Evolutionary conservation across 1,139 yeast species (phyloP).

Genomic region (Geotrichum candidum): DNA sequence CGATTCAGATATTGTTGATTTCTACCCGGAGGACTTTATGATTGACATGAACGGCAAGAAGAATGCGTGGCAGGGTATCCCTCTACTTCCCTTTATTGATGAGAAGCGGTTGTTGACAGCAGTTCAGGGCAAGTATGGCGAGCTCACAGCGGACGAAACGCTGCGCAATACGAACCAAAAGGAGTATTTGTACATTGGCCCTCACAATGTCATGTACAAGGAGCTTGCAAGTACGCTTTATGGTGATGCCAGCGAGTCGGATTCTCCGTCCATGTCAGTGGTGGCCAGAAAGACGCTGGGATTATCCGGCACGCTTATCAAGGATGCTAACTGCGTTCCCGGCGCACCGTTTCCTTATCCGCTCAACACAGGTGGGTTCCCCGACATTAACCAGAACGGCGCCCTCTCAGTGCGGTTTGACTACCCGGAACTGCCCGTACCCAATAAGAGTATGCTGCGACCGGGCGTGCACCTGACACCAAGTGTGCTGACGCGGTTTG

Average conservation of each 20-base stretch:
- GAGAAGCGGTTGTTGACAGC: slow-evolving; percentile 63
- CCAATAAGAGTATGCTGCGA: slow-evolving; percentile 69
- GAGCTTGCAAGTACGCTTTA: slow-evolving; percentile 25
- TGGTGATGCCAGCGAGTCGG: slow-evolving; percentile 31
- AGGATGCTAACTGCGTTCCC: slow-evolving; percentile 43
- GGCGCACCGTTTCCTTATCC: slow-evolving; percentile 54
- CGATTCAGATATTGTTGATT: slow-evolving; percentile 80
- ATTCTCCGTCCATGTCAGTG: slow-evolving; percentile 39
- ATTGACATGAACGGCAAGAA: slow-evolving; percentile 95
- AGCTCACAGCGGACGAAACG: slow-evolving; percentile 61
- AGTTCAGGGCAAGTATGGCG: slow-evolving; percentile 59
- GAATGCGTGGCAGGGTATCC: slow-evolving; percentile 94
- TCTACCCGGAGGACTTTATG: slow-evolving; percentile 82
- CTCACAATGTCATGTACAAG: slow-evolving; percentile 25
- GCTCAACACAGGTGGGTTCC: slow-evolving; percentile 47
- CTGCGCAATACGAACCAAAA: slow-evolving; percentile 48
- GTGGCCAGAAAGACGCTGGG: slow-evolving; percentile 43
- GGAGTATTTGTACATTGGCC: slow-evolving; percentile 34
- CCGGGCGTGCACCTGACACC: slow-evolving; percentile 68
- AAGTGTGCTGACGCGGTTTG: slow-evolving; percentile 46
- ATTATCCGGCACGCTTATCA: slow-evolving; percentile 58
- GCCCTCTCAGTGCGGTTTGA: slow-evolving; percentile 54
- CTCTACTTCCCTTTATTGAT: slow-evolving; percentile 84
- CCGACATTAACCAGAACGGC: slow-evolving; percentile 50
- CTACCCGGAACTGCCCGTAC: slow-evolving; percentile 41